These are phyloP conservation scores for Saccharomycopsis javanensis DNA, from an alignment of 805 yeast species.

Conservation along the genomic window DNA sequence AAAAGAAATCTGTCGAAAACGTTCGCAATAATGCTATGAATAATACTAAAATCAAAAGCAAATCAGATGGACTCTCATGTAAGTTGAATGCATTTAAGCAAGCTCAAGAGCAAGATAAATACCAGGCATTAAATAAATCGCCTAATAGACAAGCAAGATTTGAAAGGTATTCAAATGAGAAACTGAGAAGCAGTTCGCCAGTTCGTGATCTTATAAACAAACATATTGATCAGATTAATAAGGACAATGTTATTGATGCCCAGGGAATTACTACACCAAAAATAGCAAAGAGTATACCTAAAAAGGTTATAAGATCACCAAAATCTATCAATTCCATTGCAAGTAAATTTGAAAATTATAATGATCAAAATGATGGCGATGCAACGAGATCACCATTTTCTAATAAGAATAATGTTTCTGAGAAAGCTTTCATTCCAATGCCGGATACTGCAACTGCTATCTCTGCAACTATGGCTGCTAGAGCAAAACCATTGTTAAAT, in stretches of 20 bases:
- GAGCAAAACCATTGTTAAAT: neutral
- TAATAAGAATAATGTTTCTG: neutral
- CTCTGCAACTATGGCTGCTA: neutral
- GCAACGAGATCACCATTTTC: neutral
- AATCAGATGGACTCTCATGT: neutral
- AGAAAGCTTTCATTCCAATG: neutral
- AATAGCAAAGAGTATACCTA: neutral
- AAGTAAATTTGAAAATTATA: slow-evolving; percentile 2
- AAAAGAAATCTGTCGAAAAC: neutral
- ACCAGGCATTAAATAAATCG: neutral
- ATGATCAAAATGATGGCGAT: neutral
- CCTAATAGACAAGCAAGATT: neutral
- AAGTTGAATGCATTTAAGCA: neutral
- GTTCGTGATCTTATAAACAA: neutral
- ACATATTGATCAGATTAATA: neutral
- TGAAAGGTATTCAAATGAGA: neutral
- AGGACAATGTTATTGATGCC: neutral
- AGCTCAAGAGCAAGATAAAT: neutral
- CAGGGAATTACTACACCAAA: neutral
- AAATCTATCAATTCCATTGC: slow-evolving; percentile 2
- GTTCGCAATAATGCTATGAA: neutral
- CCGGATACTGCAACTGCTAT: neutral
- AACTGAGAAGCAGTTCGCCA: neutral
- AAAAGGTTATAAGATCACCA: neutral
- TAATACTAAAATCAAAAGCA: neutral